Percentiles rank a stretch among this genome's conserved stretches.
phyloP scores from a whole-genome alignment of 441 rosid genomes.

The Gossypium laxum region DNA sequence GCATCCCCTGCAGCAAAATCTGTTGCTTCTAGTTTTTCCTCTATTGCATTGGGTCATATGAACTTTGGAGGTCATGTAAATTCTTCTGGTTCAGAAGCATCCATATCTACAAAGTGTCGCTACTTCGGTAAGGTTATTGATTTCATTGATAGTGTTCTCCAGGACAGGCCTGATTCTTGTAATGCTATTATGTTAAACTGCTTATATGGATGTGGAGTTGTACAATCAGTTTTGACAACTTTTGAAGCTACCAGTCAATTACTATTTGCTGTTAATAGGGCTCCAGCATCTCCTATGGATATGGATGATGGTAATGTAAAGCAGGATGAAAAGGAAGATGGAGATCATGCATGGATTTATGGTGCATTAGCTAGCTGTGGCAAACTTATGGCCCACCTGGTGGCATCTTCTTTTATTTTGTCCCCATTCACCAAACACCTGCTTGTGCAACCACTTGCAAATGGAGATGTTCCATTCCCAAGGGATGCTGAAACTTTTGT shows the following conservation, averaged over 20 bases:
- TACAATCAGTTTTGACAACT: constrained; percentile 79
- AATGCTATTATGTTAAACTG: constrained; percentile 81
- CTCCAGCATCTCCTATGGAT: constrained; percentile 80
- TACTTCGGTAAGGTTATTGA: constrained; percentile 89
- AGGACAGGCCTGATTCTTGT: constrained; percentile 87
- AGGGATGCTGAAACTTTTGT: constrained; percentile 87
- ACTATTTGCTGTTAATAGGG: constrained; percentile 60
- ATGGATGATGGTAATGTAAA: constrained; percentile 66
- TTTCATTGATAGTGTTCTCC: constrained; percentile 76
- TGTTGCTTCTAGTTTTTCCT: constrained; percentile 75
- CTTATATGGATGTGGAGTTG: constrained; percentile 71
- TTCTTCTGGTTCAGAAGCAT: constrained; percentile 48
- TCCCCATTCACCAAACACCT: constrained; percentile 85
- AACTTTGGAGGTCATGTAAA: constrained; percentile 62
- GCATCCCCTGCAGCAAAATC: constrained; percentile 76
- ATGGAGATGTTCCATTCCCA: constrained; percentile 61
- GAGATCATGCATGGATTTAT: constrained; percentile 76
- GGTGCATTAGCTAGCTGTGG: constrained; percentile 89
- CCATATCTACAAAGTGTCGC: constrained; percentile 76
- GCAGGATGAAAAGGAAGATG: constrained; percentile 58
- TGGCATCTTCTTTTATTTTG: constrained; percentile 77
- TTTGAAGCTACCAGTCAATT: constrained; percentile 93
- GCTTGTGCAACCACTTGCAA: constrained; percentile 65
- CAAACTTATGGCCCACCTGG: constrained; percentile 92
- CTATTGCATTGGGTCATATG: constrained; percentile 70